phyloP scores from a whole-genome alignment of 2,329 filamentous ascomycete species.

The Aspergillus persii region DNA sequence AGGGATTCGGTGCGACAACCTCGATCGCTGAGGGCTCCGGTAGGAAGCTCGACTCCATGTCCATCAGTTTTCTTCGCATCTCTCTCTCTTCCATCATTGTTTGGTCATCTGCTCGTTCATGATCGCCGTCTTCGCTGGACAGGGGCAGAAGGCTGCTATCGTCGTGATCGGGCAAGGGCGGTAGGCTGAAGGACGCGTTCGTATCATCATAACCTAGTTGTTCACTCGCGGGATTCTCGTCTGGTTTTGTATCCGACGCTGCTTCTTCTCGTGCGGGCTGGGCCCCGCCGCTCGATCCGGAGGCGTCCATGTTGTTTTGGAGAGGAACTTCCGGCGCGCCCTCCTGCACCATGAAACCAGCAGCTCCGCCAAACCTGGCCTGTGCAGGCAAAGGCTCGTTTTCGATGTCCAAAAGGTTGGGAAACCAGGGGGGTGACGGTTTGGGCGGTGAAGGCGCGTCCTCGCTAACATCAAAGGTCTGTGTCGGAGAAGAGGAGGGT shows the following conservation, averaged over 20 bases:
- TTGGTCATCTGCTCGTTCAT: constrained; percentile 37
- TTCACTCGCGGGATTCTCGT: constrained; percentile 17
- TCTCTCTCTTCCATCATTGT: constrained; percentile 55
- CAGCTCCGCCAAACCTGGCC: constrained; percentile 26
- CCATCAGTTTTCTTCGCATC: constrained; percentile 59
- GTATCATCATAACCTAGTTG: constrained; percentile 27
- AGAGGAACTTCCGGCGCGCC: constrained; percentile 25
- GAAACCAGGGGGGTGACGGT: constrained; percentile 25
- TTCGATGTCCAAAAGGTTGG: constrained; percentile 36
- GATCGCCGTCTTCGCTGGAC: constrained; percentile 33
- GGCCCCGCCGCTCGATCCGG: constrained; percentile 13
- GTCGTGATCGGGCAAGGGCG: constrained; percentile 34
- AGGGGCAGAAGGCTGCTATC: constrained; percentile 33
- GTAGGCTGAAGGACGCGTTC: constrained; percentile 23
- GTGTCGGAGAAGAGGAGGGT: constrained; percentile 11
- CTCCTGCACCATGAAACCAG: constrained; percentile 31
- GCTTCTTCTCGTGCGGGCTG: constrained; percentile 17
- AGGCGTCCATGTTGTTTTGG: constrained; percentile 21
- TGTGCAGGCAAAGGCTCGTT: constrained; percentile 29
- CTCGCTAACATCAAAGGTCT: constrained; percentile 22
- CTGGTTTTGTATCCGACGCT: constrained; percentile 14
- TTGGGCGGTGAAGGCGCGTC: constrained; percentile 22
- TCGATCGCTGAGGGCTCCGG: constrained; percentile 52
- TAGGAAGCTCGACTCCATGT: constrained; percentile 63
- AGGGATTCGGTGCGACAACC: constrained; percentile 26